Conservation (phyloP, 2,329 filamentous ascomycete genomes). For the Aspergillus pseudoterreus region DNA sequence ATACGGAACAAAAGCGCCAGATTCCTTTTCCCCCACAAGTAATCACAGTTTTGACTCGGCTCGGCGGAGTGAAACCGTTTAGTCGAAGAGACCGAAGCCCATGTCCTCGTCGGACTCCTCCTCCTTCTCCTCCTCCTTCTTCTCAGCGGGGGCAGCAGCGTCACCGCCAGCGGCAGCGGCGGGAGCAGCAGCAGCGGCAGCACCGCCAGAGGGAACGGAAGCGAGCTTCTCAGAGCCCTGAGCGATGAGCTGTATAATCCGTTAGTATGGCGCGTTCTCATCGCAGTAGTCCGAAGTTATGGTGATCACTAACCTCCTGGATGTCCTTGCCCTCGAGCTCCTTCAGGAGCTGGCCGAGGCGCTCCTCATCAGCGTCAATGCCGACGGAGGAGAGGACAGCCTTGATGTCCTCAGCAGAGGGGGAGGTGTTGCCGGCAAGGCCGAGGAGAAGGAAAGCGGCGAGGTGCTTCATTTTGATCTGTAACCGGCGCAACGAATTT, state of each 20-base stretch:
- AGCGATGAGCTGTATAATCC: slow-evolving; percentile 69
- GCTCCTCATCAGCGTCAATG: slow-evolving; percentile 86
- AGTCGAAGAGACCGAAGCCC: slow-evolving; percentile 71
- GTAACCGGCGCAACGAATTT: background rate
- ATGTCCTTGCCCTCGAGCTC: slow-evolving; percentile 70
- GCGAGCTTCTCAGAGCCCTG: slow-evolving; percentile 91
- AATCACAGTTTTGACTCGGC: slow-evolving; percentile 45
- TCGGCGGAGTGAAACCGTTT: slow-evolving; percentile 27
- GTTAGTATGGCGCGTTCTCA: slow-evolving; percentile 12
- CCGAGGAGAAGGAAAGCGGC: slow-evolving; percentile 97
- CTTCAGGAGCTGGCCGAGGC: slow-evolving; percentile 78
- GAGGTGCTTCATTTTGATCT: slow-evolving; percentile 95
- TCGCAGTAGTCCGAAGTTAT: background rate
- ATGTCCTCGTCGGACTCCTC: slow-evolving; percentile 73
- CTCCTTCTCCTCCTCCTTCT: slow-evolving; percentile 70
- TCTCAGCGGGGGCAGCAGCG: slow-evolving; percentile 63
- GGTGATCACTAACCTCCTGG: slow-evolving; percentile 67
- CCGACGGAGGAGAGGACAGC: slow-evolving; percentile 86
- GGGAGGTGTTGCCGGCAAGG: slow-evolving; percentile 87
- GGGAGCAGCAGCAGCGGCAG: slow-evolving; percentile 47
- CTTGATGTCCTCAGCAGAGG: slow-evolving; percentile 83
- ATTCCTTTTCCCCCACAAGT: slow-evolving; percentile 62
- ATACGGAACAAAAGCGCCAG: slow-evolving; percentile 30
- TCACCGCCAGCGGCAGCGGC: slow-evolving; percentile 60
- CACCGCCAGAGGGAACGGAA: slow-evolving; percentile 91